Evolutionary conservation across 805 yeast species (phyloP).

Genomic region (Kuraishia capsulata): DNA sequence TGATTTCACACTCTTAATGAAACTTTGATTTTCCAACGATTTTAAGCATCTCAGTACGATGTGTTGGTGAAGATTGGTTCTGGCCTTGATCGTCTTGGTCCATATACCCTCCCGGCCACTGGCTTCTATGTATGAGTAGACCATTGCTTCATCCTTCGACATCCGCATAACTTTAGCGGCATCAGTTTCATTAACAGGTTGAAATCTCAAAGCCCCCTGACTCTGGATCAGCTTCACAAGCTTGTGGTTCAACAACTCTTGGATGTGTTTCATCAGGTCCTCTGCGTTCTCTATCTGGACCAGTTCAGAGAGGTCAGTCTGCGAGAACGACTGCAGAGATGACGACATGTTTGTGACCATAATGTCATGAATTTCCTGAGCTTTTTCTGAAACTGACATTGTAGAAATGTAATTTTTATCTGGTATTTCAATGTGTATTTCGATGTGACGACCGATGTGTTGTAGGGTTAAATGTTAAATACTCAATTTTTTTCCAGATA

Average conservation of each 20-base stretch:
- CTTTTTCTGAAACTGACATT: conserved; percentile 27
- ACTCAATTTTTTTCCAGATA: too few relatives aligned
- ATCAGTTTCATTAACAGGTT: conserved; percentile 63
- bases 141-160: conserved; percentile 83
- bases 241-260: conserved; percentile 36
- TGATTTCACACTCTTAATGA: conserved; percentile 81
- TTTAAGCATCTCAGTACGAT: conserved; percentile 81
- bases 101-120: conserved; percentile 94
- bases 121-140: conserved; percentile 85
- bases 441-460: too few relatives aligned
- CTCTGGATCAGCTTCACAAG: conserved; percentile 61
- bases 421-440: too few relatives aligned
- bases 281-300: conserved; percentile 31
- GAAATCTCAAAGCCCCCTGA: conserved; percentile 62
- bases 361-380: conserved; percentile 48
- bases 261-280: conserved; percentile 32
- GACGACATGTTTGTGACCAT: conserved; percentile 49
- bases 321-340: conserved; percentile 41
- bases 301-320: conserved; percentile 54
- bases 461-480: too few relatives aligned
- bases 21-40: conserved; percentile 67
- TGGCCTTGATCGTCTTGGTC: conserved; percentile 86
- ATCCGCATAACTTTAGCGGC: conserved; percentile 71
- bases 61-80: conserved; percentile 84
- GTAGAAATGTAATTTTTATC: not conserved